Evolutionary conservation across 106 monocot genomes (phyloP).

Genomic region (Dendrobium catenatum): DNA sequence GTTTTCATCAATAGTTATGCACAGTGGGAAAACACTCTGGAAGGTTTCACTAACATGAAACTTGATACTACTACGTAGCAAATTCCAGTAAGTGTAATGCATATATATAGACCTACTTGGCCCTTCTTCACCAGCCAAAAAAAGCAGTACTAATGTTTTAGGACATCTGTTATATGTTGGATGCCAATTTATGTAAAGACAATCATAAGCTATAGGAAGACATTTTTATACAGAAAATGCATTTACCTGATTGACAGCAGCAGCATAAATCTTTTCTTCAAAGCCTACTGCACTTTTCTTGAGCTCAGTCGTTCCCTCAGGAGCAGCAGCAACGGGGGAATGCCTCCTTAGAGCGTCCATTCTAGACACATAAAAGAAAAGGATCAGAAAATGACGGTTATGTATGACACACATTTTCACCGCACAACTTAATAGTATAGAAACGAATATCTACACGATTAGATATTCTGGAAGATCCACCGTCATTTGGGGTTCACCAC

Average conservation of each 20-base stretch:
- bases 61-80: background rate
- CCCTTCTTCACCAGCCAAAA: no score
- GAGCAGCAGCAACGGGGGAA: slow-evolving; percentile 41
- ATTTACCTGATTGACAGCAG: slow-evolving; percentile 59
- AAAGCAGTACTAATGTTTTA: background rate
- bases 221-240: background rate
- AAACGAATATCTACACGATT: no score
- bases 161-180: background rate
- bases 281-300: slow-evolving; percentile 71
- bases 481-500: no score
- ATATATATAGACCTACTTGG: background rate
- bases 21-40: background rate
- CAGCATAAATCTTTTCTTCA: slow-evolving; percentile 85
- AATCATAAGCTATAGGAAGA: background rate
- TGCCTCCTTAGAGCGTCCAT: slow-evolving; percentile 77
- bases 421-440: no score
- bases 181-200: background rate
- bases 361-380: slow-evolving; percentile 22
- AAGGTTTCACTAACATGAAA: background rate
- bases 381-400: no score
- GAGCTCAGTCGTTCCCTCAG: slow-evolving; percentile 61
- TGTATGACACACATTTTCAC: no score
- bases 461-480: no score
- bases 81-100: background rate
- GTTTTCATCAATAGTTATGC: background rate